These are phyloP conservation scores for Singerocomus rubriflavus DNA, from an alignment of 1,284 basidiomycete genomes.

Conservation along the genomic window DNA sequence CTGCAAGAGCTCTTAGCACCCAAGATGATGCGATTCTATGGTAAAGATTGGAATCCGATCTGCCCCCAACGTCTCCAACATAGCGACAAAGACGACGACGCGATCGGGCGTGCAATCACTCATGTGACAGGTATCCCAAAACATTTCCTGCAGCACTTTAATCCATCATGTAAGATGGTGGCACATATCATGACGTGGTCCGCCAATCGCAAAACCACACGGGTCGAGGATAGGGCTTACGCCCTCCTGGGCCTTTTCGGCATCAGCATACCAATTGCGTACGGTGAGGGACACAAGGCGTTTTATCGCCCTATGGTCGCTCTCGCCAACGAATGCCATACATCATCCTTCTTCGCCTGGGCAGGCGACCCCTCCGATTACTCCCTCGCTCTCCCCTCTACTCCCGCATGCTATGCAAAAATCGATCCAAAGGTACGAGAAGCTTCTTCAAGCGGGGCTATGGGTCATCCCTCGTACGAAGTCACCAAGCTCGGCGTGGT, in stretches of 20 bases:
- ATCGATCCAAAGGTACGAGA: background rate
- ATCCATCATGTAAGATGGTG: constrained; percentile 9
- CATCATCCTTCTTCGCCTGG: constrained; percentile 18
- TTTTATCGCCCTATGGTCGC: constrained; percentile 18
- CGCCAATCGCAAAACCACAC: constrained; percentile 18
- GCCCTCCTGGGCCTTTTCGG: constrained; percentile 14
- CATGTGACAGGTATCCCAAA: constrained; percentile 8
- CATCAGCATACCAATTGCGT: constrained; percentile 13
- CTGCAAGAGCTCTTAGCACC: constrained; percentile 19
- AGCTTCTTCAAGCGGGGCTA: background rate
- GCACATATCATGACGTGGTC: constrained; percentile 18
- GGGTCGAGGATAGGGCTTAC: constrained; percentile 14
- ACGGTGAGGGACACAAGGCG: constrained; percentile 14
- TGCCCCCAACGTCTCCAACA: background rate
- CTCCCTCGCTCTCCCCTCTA: constrained; percentile 14
- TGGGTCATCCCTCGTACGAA: constrained; percentile 8
- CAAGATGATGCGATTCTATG: constrained; percentile 9
- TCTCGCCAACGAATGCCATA: constrained; percentile 14
- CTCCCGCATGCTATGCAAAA: constrained; percentile 13
- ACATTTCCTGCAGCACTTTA: constrained; percentile 1
- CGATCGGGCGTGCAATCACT: constrained; percentile 9
- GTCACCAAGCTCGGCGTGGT: constrained; percentile 15
- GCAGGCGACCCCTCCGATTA: constrained; percentile 8
- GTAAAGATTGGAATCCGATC: constrained; percentile 12
- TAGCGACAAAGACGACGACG: constrained; percentile 10